Conservation (phyloP, 805 yeast species). For the Kuraishia cidri region DNA sequence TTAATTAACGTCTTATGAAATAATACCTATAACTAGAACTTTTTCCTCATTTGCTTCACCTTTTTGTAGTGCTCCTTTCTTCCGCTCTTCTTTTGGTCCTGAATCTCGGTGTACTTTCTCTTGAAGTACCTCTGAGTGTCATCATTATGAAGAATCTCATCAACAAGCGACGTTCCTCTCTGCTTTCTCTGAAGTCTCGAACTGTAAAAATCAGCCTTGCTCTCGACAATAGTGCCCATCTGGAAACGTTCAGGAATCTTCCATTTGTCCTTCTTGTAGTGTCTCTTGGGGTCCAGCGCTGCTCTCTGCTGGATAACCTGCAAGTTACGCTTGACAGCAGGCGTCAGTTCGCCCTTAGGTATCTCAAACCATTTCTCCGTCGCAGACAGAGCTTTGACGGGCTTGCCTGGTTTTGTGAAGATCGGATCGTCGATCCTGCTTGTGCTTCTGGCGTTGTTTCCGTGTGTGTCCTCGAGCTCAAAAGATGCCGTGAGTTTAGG, state of each 20-base stretch:
- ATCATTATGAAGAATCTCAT: constrained; percentile 71
- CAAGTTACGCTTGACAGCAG: constrained; percentile 67
- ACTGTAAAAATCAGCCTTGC: constrained; percentile 69
- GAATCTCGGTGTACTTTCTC: constrained; percentile 77
- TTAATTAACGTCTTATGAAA: no score
- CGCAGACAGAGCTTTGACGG: no score
- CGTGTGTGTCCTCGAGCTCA: neutral
- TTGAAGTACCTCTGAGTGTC: constrained; percentile 71
- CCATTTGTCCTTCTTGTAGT: constrained; percentile 84
- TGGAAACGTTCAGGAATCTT: constrained; percentile 73
- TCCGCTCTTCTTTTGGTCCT: constrained; percentile 51
- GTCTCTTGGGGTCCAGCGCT: constrained; percentile 91
- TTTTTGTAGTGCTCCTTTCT: constrained; percentile 60
- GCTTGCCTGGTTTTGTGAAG: no score
- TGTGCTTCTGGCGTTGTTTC: neutral
- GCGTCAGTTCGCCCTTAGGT: constrained; percentile 70
- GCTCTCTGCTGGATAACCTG: constrained; percentile 76
- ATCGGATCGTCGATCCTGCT: no score
- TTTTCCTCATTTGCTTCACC: constrained; percentile 50
- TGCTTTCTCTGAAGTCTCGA: constrained; percentile 59
- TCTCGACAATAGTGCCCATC: constrained; percentile 81
- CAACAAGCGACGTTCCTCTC: constrained; percentile 72
- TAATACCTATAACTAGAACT: constrained; percentile 19
- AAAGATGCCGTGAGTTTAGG: constrained; percentile 1
- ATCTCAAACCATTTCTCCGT: constrained; percentile 74